Base-by-base conservation (phyloP, 2,329 filamentous ascomycete genomes). In the Boeremia lycopersici region DNA sequence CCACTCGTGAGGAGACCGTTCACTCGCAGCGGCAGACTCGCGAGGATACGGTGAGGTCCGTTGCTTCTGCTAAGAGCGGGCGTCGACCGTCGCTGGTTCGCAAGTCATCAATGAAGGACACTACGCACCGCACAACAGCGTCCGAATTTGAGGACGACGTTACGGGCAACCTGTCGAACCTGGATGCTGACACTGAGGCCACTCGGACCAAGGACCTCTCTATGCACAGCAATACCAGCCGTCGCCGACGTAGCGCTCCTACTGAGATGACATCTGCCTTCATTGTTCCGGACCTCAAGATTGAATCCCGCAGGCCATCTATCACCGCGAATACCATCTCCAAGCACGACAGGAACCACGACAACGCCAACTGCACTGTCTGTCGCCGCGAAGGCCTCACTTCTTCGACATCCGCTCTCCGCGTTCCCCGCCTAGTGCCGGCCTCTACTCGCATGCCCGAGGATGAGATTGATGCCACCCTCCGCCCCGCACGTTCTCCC, bases 401-500 rank as follows among this genome's bases (percentile, higher is more conserved):
- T 11, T 60, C 73, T 0, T 53, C 67, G 6, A 60, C 62, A 6
- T 60, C 68, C 15, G 53, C 69, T 23, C 60, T 75, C 19, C 76
- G 76, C 19, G 75, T 84, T 11, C 79, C 82, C 1, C 79, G 78
- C 56, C 80, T 81, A 1, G 62, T 81, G 12, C 79, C 81, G 4
- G 81, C 81, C 4, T 82, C 81, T 4, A 72, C 79, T 19, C 80
- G 81, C 44, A 79, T 78, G 72, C 70, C 73, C 4, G 79, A 31
- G 8, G 40, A 84, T 57, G 80, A 84, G 43, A 78, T 81, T n/a
- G 82, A 86, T 46, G 82, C 82, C 0, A 88, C 85, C 0, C 70
- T 87, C 41, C 83, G 85, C 0, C 85, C 80, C 2, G 68, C 87
- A 1, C 87, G 90, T 67, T 78, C 85, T 1, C 91, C 91, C 0